Base-by-base conservation (phyloP, 495 filamentous ascomycete species). In the Penicillium dipodomyicola region DNA sequence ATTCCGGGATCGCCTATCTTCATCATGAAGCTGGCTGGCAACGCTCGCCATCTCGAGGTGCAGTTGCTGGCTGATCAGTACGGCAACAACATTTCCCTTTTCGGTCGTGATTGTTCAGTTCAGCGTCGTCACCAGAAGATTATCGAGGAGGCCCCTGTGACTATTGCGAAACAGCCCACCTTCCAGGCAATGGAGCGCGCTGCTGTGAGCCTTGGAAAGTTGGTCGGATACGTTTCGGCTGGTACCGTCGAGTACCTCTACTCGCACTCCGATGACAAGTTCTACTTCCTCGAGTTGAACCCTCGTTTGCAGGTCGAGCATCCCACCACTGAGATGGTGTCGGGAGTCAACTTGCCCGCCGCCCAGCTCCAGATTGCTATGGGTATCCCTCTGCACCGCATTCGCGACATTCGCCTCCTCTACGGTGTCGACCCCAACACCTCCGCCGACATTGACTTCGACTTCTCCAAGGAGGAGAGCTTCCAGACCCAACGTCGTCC, bases 1-100 rank as follows among this genome's bases (percentile, higher is more conserved):
- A 96, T 99, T 62, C 94, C 94, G n/a, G 94, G 94, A 40, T 97
- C 95, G 25, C 94, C 94, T 29, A 99, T 99, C 68, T 99, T 99
- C 80, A 92, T 99, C 75, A 99, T 99, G 94, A 97, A 99, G 82
- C 82, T 99, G 58, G 94, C 94, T 23, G 94, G 96, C 49, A 95
- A 93, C 70, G 94, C 94, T 42, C 80, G 94, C 48, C 94, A 99
- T 82, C 80, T 99, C 78, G 94, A 99, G 74, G 94, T 99, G 41
- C 94, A 99, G 75, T 76, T 99, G 64, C 80, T 99, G 37, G 94
- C 94, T 50, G 94, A 99, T 78, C 89, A 99, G 82, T 99, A 99
- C 72, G 95, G 95, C 56, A 97, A 99, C 82, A 97, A 97, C 74
- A 96, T 99, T 66, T 99, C 94, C 4, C 83, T 99, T 22, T 97